Evolutionary conservation across 1,139 yeast species (phyloP).

Genomic region (Magnusiomyces paraingens): DNA sequence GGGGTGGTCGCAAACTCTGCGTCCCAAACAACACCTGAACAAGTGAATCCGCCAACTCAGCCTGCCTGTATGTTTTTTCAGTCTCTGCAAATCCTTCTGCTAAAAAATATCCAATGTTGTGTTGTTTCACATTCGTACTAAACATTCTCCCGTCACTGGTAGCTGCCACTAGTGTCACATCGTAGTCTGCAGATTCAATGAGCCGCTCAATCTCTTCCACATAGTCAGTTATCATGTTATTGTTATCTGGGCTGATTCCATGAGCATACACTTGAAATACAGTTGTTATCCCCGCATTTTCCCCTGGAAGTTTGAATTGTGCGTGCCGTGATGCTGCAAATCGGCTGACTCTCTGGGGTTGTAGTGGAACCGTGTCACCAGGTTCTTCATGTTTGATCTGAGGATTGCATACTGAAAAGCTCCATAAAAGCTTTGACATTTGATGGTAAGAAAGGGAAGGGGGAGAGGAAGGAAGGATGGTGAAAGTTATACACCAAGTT

Average conservation of each 20-base stretch:
- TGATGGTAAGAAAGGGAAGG: background rate
- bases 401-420: slow-evolving; percentile 4
- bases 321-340: background rate
- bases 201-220: too few relatives aligned
- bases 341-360: background rate
- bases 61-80: background rate
- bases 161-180: too few relatives aligned
- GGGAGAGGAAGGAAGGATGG: background rate
- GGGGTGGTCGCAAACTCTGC: slow-evolving; percentile 2
- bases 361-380: background rate
- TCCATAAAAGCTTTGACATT: slow-evolving; percentile 1
- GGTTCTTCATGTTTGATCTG: too few relatives aligned
- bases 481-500: background rate
- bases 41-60: slow-evolving; percentile 2
- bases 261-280: slow-evolving; percentile 4
- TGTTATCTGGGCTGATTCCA: background rate
- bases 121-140: background rate
- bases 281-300: background rate
- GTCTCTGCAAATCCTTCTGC: background rate
- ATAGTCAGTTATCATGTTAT: background rate
- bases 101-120: background rate
- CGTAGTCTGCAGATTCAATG: too few relatives aligned
- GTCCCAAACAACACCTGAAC: slow-evolving; percentile 1
- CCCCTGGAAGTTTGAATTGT: background rate
- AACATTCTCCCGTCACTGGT: background rate